phyloP scores from a whole-genome alignment of 2,329 filamentous ascomycete genomes.

The Pseudogymnoascus sp. region DNA sequence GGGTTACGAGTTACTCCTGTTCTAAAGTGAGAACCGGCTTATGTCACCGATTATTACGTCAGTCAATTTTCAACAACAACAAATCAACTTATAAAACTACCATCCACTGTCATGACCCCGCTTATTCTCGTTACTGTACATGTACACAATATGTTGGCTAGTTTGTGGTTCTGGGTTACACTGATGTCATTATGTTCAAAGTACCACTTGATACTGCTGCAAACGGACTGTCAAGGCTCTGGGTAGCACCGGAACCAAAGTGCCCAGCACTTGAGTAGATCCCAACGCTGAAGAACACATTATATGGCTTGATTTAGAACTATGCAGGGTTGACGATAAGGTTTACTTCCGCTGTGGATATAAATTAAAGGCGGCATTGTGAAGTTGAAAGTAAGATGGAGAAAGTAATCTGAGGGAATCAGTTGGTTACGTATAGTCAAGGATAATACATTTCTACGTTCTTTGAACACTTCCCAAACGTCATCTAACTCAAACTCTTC shows the following conservation, averaged over 20 bases:
- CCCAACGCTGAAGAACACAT: background rate
- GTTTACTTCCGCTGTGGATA: background rate
- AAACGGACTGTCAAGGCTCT: background rate
- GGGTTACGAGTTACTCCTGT: no score
- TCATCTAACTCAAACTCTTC: background rate
- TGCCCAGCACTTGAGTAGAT: background rate
- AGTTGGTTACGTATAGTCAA: background rate
- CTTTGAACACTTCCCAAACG: background rate
- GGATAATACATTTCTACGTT: background rate
- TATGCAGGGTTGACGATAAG: background rate
- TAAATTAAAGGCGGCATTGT: background rate
- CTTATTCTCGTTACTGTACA: background rate
- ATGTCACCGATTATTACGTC: background rate
- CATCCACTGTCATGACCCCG: background rate
- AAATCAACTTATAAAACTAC: background rate
- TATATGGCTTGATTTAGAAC: background rate
- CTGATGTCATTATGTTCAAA: background rate
- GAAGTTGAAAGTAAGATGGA: background rate
- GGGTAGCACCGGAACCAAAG: background rate
- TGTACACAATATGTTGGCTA: background rate
- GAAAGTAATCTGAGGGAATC: background rate
- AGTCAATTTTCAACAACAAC: background rate
- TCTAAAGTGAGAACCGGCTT: background rate
- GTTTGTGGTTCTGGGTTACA: background rate
- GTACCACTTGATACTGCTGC: background rate